A percentile compares a stretch with the other conserved stretches of the same genome.
These are phyloP conservation scores for Nothomitra cinnamomea DNA, from an alignment of 2,329 filamentous ascomycete species.

Conservation along the genomic window DNA sequence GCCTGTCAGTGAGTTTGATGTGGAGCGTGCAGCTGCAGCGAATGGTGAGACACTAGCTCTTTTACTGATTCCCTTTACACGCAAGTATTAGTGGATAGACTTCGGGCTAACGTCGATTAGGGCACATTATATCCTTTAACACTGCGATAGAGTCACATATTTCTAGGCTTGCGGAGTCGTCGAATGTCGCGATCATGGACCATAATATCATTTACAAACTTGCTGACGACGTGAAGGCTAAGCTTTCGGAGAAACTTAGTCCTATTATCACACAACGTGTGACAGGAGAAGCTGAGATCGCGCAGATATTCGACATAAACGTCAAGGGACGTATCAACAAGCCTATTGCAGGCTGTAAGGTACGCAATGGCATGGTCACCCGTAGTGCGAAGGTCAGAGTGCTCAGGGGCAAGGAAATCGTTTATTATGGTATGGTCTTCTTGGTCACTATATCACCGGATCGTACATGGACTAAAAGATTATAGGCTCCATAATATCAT, in stretches of 20 bases:
- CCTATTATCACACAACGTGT: conserved; percentile 52
- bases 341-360: conserved; percentile 72
- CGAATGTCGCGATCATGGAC: conserved; percentile 62
- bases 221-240: conserved; percentile 51
- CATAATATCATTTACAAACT: conserved; percentile 77
- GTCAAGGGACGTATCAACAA: conserved; percentile 51
- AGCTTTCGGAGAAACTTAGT: conserved; percentile 52
- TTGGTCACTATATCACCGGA: not conserved
- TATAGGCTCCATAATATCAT: conserved; percentile 56
- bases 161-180: conserved; percentile 47
- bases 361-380: conserved; percentile 62
- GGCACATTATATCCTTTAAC: conserved; percentile 72
- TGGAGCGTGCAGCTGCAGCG: conserved; percentile 70
- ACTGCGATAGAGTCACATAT: conserved; percentile 50
- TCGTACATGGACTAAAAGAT: not conserved
- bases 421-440: conserved; percentile 61
- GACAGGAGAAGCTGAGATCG: conserved; percentile 72
- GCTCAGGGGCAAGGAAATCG: conserved; percentile 46
- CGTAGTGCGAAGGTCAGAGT: conserved; percentile 52
- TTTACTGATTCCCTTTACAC: conserved; percentile 12
- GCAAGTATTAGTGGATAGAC: not conserved
- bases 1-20: conserved; percentile 64
- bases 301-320: conserved; percentile 71
- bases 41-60: conserved; percentile 29
- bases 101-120: not conserved